These are phyloP conservation scores for Auricularia cornea DNA, from an alignment of 768 basidiomycete species.

Conservation along the genomic window DNA sequence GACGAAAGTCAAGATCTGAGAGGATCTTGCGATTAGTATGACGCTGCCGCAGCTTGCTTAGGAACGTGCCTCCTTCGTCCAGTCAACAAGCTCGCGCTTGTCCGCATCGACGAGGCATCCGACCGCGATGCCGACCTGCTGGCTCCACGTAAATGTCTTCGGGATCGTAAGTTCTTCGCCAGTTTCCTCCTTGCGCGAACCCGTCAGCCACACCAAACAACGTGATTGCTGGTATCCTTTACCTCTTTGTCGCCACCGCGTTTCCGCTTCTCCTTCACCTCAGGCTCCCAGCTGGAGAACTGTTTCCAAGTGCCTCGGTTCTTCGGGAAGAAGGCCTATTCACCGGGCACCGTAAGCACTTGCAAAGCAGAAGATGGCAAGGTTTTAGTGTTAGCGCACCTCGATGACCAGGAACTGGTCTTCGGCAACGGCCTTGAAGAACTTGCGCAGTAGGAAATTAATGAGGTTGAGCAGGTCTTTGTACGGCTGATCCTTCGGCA, in stretches of 20 bases:
- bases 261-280: slow-evolving; percentile 30
- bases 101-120: slow-evolving; percentile 61
- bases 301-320: slow-evolving; percentile 82
- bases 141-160: slow-evolving; percentile 82
- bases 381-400: slow-evolving; percentile 37
- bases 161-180: slow-evolving; percentile 66
- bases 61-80: slow-evolving; percentile 68
- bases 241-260: slow-evolving; percentile 19
- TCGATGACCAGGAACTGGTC: slow-evolving; percentile 85
- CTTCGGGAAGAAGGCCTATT: slow-evolving; percentile 84
- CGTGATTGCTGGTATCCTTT: neutral
- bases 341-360: slow-evolving; percentile 2
- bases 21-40: slow-evolving; percentile 1
- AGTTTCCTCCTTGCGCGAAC: slow-evolving; percentile 23
- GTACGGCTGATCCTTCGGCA: slow-evolving; percentile 69
- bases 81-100: slow-evolving; percentile 57
- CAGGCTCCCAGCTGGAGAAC: slow-evolving; percentile 68
- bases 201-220: neutral
- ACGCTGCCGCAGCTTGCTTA: neutral
- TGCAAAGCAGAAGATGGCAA: slow-evolving; percentile 3
- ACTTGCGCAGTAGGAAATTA: slow-evolving; percentile 80
- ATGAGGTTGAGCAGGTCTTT: slow-evolving; percentile 80
- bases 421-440: slow-evolving; percentile 85
- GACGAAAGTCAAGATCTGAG: slow-evolving; percentile 53
- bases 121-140: slow-evolving; percentile 83